These are phyloP conservation scores for Saccharomycopsis babjevae DNA, from an alignment of 805 yeast genomes.

Conservation along the genomic window DNA sequence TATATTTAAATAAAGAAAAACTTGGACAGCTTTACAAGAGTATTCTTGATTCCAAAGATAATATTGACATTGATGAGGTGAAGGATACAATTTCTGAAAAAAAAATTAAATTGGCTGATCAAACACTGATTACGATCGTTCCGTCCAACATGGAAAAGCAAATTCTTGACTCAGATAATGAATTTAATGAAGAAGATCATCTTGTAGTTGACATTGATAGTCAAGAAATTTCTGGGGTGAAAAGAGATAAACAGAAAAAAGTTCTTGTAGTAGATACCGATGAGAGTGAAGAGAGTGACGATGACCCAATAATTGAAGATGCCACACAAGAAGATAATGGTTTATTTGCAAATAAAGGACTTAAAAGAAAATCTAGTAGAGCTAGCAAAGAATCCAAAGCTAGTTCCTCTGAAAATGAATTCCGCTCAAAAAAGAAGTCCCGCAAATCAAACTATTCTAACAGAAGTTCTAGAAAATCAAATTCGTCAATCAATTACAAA, in stretches of 20 bases:
- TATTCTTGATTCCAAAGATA: conserved; percentile 5
- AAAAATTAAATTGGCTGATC: background rate
- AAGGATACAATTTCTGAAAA: background rate
- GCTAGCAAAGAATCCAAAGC: background rate
- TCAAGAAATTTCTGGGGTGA: background rate
- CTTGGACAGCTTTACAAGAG: conserved; percentile 6
- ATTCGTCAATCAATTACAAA: background rate
- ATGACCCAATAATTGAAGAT: background rate
- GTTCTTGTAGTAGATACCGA: background rate
- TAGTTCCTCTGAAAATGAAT: too few species aligned
- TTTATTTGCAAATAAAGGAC: background rate
- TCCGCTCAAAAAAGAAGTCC: too few species aligned
- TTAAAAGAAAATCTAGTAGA: background rate
- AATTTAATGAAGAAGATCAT: background rate
- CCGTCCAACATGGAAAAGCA: background rate
- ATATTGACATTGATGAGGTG: background rate
- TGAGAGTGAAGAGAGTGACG: background rate
- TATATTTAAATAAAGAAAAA: conserved; percentile 10
- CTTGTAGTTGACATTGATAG: background rate
- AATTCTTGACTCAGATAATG: background rate
- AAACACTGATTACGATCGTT: background rate
- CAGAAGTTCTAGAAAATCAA: background rate
- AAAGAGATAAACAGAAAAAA: background rate
- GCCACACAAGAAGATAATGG: background rate
- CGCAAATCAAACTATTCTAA: background rate